Base-by-base conservation (phyloP, 1,284 basidiomycete species). In the Phaffia rhodozyma region DNA sequence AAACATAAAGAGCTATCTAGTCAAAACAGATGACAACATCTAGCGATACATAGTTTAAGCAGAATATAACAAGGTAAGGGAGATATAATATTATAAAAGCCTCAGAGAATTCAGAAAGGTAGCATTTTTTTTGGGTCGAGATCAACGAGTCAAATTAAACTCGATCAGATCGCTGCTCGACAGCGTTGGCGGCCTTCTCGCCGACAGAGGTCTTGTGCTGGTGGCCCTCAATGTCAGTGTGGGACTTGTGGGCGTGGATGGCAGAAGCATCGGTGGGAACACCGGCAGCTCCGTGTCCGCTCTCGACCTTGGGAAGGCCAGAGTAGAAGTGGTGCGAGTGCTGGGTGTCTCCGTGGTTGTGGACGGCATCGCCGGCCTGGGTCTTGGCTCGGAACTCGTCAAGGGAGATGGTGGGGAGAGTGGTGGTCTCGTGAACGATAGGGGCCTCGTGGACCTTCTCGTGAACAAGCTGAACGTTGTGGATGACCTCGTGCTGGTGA, bases 301-400 rank as follows among this genome's bases (percentile, higher is more conserved):
- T 21, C 57, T 70, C 71, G 30, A 74, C 69, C 63, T 68, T 65
- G 51, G 72, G 72, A 58, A 70, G 69, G 66, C 73, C 73, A 66
- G 71, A 70, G 68, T 72, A 75, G 69, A 70, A 71, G 68, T 74
- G 72, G 71, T 75, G 74, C 32, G 62, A 57, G 71, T 75, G 74
- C 63, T 67, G 68, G 32, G 48, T 55, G 68, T 74, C 73, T 25
- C 60, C 27, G 68, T 75, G 72, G 56, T 67, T 60, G 52, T 67
- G 59, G 49, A 69, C 56, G 29, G 49, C 58, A 55, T 59, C 67
- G 48, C 65, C 64, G 55, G 60, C 56, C 68, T 73, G 70, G 54
- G 61, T 47, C 65, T 72, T 68, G 67, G 72, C 70, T 43, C 38
- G 38, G 38, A 53, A 53, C 25, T 53, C 51, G 51, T 25, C 51